These are phyloP conservation scores for Neonectria ditissima DNA, from an alignment of 2,329 filamentous ascomycete genomes.

Conservation along the genomic window DNA sequence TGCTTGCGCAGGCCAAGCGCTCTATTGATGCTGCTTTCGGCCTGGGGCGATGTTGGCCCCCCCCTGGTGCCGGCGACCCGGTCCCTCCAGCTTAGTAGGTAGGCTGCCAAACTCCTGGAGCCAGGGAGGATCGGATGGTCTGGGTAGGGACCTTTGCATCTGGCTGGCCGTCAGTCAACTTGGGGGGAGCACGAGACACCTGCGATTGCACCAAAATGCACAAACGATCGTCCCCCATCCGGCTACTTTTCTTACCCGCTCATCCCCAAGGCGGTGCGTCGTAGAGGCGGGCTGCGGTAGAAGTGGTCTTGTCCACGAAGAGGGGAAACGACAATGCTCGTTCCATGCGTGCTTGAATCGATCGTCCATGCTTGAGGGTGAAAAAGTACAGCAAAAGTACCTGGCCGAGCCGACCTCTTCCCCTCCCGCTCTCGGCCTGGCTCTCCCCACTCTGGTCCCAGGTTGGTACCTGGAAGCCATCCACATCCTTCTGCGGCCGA, in stretches of 20 bases:
- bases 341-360: not conserved
- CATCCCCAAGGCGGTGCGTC: not conserved
- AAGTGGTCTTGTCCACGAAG: not conserved
- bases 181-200: conserved; percentile 23
- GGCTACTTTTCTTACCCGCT: conserved; percentile 11
- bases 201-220: conserved; percentile 5
- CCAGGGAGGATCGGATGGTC: conserved; percentile 9
- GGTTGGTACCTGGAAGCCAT: conserved; percentile 14
- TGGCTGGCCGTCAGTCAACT: conserved; percentile 8
- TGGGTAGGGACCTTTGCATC: conserved; percentile 24
- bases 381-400: conserved; percentile 18
- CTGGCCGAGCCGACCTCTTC: conserved; percentile 11
- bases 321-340: not conserved
- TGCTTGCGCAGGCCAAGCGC: conserved; percentile 17
- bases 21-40: conserved; percentile 21
- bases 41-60: conserved; percentile 17
- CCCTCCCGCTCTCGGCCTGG: conserved; percentile 24
- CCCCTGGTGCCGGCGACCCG: conserved; percentile 26
- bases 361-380: not conserved
- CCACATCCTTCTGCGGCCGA: conserved; percentile 3
- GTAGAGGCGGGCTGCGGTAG: not conserved
- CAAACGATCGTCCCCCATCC: conserved; percentile 17
- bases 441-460: conserved; percentile 11
- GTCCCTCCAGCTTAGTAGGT: conserved; percentile 5
- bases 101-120: conserved; percentile 17